phyloP scores from a whole-genome alignment of 768 basidiomycete species.

The Leucosporidium yakuticum region DNA sequence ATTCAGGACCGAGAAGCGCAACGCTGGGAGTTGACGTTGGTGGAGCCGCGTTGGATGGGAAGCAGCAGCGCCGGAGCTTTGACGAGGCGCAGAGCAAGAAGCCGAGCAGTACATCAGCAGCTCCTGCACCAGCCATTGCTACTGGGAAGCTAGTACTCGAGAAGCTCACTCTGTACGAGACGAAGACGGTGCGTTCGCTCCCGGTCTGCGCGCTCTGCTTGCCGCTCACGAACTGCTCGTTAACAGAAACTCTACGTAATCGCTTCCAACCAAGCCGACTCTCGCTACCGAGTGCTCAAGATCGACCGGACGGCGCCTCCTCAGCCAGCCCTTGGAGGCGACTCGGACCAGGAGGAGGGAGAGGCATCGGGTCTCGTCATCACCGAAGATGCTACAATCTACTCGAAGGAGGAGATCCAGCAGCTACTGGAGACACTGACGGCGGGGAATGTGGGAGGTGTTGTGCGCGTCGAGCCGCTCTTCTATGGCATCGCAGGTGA shows the following conservation, averaged over 20 bases:
- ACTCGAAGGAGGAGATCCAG: conserved; percentile 82
- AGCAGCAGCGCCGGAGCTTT: too few relatives aligned
- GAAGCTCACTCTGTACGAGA: conserved; percentile 91
- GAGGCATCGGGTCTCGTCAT: conserved; percentile 7
- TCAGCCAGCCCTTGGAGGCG: neutral
- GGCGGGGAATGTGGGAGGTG: conserved; percentile 87
- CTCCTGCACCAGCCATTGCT: too few relatives aligned
- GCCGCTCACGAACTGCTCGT: neutral
- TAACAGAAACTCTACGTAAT: conserved; percentile 73
- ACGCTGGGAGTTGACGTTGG: too few relatives aligned
- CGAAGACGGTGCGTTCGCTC: conserved; percentile 51
- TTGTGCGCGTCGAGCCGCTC: conserved; percentile 63
- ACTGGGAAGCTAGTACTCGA: conserved; percentile 48
- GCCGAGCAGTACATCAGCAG: too few relatives aligned
- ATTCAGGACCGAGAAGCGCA: too few relatives aligned
- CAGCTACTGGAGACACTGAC: conserved; percentile 90
- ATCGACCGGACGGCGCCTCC: conserved; percentile 57
- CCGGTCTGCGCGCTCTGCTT: neutral
- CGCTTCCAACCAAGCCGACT: conserved; percentile 80
- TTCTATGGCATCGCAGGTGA: conserved; percentile 79
- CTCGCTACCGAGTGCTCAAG: conserved; percentile 84
- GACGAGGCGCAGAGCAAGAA: too few relatives aligned
- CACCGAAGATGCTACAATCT: conserved; percentile 83
- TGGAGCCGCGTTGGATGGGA: too few relatives aligned
- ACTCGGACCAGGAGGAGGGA: conserved; percentile 7